Evolutionary conservation across 176 grass and related monocot genomes (phyloP), one percentile per base, ranked within the genome.

Genomic region (maize (Zea mays)): DNA sequence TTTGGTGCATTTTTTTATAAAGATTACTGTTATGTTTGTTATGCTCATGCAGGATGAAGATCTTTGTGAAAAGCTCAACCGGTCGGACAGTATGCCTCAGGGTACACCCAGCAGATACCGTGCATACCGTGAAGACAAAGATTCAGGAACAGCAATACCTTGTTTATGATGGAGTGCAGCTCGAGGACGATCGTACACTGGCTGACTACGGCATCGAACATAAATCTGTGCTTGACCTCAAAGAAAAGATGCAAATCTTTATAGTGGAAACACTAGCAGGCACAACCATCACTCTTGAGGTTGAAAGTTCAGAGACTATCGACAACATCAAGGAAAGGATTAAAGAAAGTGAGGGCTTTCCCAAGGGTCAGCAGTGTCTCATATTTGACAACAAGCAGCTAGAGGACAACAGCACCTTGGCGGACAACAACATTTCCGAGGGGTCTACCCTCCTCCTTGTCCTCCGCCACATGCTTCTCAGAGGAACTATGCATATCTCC

Each of bases 171-270:
- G 61, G 61, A 63, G 3, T 14, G 34, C 34, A 38, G 34, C 13
- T 63, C 36, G 34, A 63, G 11, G 33, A 63, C 34, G 15, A 63
- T 12, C 12, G 15, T 14, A 63, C 61, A 63, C 5, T 63, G 61
- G 34, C 10, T 63, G 33, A 63, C 33, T 63, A 37, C 12, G 10
- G 6, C 4, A 63, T 63, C 34, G 10, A 37, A 11, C 33, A 37
- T 37, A 4, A 6, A 63, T 12, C 61, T 34, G 37, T 5, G 34
- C 33, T 63, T 63, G 61, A 63, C 34, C 61, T 37, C 12, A 10
- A 63, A 63, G 34, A 63, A 63, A 37, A 37, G 61, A 64, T 64
- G 62, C 62, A 64, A 64, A 64, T 67, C 3, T 42, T 42, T 67
- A 16, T 67, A 42, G 10, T 10, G 8, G 64, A 67, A 16, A n/a